Evolutionary conservation across 345 rosid species (phyloP).

Genomic region (Eucalyptus albens): DNA sequence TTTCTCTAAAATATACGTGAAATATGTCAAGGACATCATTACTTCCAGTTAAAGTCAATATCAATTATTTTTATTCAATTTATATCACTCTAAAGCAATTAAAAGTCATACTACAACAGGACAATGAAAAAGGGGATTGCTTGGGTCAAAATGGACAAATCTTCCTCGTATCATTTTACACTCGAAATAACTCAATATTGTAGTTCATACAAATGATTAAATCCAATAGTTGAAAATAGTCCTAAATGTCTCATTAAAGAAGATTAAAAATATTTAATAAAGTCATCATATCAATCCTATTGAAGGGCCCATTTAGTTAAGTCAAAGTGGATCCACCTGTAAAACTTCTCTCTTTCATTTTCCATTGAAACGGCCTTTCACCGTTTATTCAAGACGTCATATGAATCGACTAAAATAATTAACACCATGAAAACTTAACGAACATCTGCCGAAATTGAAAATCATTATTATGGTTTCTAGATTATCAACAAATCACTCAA

Average conservation of each 20-base stretch:
- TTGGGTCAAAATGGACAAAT: background rate
- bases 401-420: too few relatives aligned
- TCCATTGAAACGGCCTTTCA: too few relatives aligned
- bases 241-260: background rate
- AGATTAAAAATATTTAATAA: background rate
- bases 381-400: accelerated
- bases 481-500: accelerated
- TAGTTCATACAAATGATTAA: background rate
- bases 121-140: background rate
- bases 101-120: background rate
- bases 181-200: background rate
- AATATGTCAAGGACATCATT: background rate
- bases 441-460: too few relatives aligned
- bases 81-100: background rate
- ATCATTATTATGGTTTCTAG: accelerated
- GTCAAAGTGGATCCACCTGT: accelerated
- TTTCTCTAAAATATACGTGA: too few relatives aligned
- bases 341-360: too few relatives aligned
- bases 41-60: background rate
- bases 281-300: background rate
- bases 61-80: too few relatives aligned
- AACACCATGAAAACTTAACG: accelerated
- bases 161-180: background rate
- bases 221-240: accelerated
- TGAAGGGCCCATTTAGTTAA: background rate